These are phyloP conservation scores for Sporothrix humicola DNA, from an alignment of 2,329 filamentous ascomycete species.

Conservation along the genomic window DNA sequence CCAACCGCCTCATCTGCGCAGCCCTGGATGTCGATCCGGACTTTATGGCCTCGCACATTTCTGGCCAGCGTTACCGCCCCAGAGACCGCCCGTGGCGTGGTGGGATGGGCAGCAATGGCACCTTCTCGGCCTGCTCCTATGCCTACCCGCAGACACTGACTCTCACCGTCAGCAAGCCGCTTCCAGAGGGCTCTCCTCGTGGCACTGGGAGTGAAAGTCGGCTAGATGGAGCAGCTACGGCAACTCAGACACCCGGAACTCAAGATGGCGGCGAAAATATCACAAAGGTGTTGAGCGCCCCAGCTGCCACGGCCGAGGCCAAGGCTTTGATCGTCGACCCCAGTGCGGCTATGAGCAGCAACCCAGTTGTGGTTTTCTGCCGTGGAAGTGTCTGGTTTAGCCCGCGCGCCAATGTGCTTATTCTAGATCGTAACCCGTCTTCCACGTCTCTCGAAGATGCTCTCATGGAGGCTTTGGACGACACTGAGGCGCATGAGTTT, in stretches of 20 bases:
- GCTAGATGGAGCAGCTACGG: not conserved
- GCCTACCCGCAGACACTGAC: constrained; percentile 27
- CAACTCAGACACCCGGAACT: not conserved
- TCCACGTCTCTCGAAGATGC: constrained; percentile 40
- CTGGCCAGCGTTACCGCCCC: constrained; percentile 41
- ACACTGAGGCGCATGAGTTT: not conserved
- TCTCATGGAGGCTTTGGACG: constrained; percentile 39
- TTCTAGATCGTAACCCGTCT: constrained; percentile 41
- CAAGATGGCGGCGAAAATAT: not conserved
- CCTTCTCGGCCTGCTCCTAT: constrained; percentile 1
- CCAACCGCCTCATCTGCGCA: constrained; percentile 29
- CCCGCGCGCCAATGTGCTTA: constrained; percentile 42
- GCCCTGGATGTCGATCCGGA: constrained; percentile 42
- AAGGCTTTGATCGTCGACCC: too few species aligned
- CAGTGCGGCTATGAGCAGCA: not conserved
- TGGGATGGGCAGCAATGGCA: not conserved
- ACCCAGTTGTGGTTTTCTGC: constrained; percentile 40
- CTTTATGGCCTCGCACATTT: constrained; percentile 45
- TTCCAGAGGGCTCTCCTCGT: not conserved
- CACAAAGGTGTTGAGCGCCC: not conserved
- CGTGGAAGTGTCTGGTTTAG: constrained; percentile 47
- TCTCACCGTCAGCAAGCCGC: constrained; percentile 4
- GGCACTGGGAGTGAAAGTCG: not conserved
- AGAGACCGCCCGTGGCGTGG: constrained; percentile 30
- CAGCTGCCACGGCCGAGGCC: not conserved